Evolutionary conservation across 2,329 filamentous ascomycete species (phyloP).

Genomic region (Monosporascus cannonballus): DNA sequence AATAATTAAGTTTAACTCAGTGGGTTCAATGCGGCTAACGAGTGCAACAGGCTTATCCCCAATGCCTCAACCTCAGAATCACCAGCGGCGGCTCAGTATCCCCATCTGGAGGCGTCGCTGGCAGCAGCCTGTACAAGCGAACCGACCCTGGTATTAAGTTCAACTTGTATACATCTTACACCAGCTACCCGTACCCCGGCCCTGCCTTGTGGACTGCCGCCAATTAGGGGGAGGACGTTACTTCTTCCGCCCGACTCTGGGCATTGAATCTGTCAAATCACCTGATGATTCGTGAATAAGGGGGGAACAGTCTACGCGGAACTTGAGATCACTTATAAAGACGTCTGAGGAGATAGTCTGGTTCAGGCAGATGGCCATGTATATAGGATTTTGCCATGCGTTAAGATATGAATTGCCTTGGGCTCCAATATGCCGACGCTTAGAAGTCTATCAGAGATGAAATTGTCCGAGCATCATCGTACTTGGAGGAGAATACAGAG

Average conservation of each 20-base stretch:
- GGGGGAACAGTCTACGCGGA: too few relatives aligned
- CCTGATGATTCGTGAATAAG: not conserved
- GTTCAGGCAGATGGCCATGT: too few relatives aligned
- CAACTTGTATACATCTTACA: slow-evolving; percentile 15
- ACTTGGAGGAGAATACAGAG: too few relatives aligned
- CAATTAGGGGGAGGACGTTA: slow-evolving; percentile 5
- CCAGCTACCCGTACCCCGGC: slow-evolving; percentile 19
- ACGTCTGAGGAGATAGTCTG: too few relatives aligned
- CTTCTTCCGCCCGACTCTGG: not conserved
- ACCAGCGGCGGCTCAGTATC: slow-evolving; percentile 25
- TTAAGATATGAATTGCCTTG: too few relatives aligned
- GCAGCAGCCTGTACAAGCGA: slow-evolving; percentile 23
- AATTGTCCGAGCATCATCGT: too few relatives aligned
- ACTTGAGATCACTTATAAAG: too few relatives aligned
- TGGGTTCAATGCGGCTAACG: not conserved
- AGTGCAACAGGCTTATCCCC: slow-evolving; percentile 31
- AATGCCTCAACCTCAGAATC: slow-evolving; percentile 39
- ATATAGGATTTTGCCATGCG: too few relatives aligned
- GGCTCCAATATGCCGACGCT: too few relatives aligned
- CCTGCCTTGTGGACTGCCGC: slow-evolving; percentile 19
- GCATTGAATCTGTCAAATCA: not conserved
- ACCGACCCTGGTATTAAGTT: slow-evolving; percentile 22
- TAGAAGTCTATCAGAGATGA: too few relatives aligned
- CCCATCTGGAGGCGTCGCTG: slow-evolving; percentile 23
- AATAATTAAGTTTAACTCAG: too few relatives aligned